These are phyloP conservation scores for Trichoderma sp. DNA, from an alignment of 2,329 filamentous ascomycete genomes.

Conservation along the genomic window DNA sequence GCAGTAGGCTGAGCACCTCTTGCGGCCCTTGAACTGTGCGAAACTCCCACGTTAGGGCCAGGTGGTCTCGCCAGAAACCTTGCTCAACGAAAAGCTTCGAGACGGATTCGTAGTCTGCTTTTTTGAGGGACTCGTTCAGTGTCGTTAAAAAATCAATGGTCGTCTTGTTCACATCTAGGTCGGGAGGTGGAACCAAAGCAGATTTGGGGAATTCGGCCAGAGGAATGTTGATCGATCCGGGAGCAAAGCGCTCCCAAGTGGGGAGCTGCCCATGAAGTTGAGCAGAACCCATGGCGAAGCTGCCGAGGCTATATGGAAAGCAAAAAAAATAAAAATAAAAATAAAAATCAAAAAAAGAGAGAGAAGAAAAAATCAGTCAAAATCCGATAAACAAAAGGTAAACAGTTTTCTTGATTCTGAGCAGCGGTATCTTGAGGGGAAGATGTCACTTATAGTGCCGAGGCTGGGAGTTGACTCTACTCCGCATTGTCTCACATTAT, in stretches of 20 bases:
- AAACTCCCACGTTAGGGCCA: slow-evolving; percentile 55
- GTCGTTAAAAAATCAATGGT: slow-evolving; percentile 37
- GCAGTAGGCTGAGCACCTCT: slow-evolving; percentile 41
- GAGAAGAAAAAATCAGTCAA: background rate
- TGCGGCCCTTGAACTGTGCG: slow-evolving; percentile 46
- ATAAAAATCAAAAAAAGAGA: background rate
- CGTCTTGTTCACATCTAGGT: slow-evolving; percentile 36
- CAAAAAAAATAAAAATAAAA: too few species aligned
- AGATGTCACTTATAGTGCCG: background rate
- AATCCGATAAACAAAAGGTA: background rate
- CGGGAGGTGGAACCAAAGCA: slow-evolving; percentile 21
- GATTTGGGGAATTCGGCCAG: slow-evolving; percentile 42
- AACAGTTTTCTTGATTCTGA: background rate
- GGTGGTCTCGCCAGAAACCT: slow-evolving; percentile 58
- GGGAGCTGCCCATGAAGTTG: slow-evolving; percentile 4
- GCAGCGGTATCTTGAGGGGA: background rate
- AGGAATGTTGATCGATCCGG: slow-evolving; percentile 53
- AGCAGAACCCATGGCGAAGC: background rate
- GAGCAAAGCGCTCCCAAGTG: background rate
- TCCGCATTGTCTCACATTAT: background rate
- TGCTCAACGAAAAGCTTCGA: slow-evolving; percentile 41
- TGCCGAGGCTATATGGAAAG: background rate
- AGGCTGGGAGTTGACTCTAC: background rate
- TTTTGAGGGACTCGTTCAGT: slow-evolving; percentile 41
- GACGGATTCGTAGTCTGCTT: slow-evolving; percentile 34